Percentiles rank a stretch among this genome's conserved stretches.
Conservation (phyloP, 2,329 filamentous ascomycete genomes). For the Sphaceloma murrayae region DNA sequence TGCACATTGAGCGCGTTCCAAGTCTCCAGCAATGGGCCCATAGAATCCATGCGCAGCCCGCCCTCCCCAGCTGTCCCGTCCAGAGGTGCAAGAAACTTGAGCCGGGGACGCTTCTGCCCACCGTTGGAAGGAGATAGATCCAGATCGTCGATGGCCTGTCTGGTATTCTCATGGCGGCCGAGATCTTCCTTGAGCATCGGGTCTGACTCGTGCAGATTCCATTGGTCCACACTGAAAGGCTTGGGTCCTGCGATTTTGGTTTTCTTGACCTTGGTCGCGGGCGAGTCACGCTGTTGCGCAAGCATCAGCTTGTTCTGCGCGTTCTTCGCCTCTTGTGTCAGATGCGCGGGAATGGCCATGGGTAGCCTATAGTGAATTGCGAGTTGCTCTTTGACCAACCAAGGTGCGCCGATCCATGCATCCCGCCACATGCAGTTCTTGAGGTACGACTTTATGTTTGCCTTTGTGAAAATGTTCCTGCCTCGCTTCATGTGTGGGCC, state of each 20-base stretch:
- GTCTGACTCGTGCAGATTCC: conserved; percentile 33
- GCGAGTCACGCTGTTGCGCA: conserved; percentile 43
- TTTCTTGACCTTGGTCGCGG: conserved; percentile 47
- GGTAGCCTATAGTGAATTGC: conserved; percentile 78
- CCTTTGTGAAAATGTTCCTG: conserved; percentile 86
- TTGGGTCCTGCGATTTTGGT: conserved; percentile 23
- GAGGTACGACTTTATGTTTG: conserved; percentile 85
- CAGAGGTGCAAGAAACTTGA: conserved; percentile 55
- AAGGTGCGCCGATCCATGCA: conserved; percentile 90
- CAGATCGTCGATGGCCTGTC: conserved; percentile 92
- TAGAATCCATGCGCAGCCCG: conserved; percentile 68
- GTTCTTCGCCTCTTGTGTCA: conserved; percentile 71
- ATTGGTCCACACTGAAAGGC: conserved; percentile 23
- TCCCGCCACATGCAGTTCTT: conserved; percentile 90
- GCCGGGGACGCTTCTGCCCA: conserved; percentile 56
- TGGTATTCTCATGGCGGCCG: conserved; percentile 57
- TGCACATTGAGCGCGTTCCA: conserved; percentile 99
- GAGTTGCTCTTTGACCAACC: conserved; percentile 82
- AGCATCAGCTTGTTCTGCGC: conserved; percentile 58
- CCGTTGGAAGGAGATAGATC: conserved; percentile 61
- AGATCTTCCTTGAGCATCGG: conserved; percentile 13
- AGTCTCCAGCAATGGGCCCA: conserved; percentile 77
- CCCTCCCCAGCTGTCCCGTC: conserved; percentile 33
- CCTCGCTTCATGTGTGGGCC: conserved; percentile 77
- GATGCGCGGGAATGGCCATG: conserved; percentile 71